Base-by-base conservation (phyloP, 129 eudicot genomes). In the Artemisia tridentata region DNA sequence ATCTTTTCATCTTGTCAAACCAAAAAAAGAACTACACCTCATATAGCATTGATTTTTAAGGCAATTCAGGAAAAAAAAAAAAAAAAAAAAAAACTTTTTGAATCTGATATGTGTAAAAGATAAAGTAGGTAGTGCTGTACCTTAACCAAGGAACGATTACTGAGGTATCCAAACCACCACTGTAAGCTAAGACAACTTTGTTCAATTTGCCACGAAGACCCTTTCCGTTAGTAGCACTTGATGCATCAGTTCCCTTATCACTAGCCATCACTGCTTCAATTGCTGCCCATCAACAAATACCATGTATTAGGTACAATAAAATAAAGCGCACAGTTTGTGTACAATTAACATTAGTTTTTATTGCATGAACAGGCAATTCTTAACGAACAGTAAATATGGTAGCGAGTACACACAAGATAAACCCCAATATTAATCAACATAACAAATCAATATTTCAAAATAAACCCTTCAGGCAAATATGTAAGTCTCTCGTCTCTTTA, bases 121-220 rank as follows among this genome's bases (percentile, higher is more conserved):
- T 38, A 38, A 38, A 38, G 45, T 38, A 38, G 13, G 15, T 56
- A 55, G 23, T 13, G 64, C n/a, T n/a, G 51, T 79, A 92, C 96
- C 98, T 85, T 61, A 92, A 86, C 98, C 98, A 92, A 72, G 98
- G 98, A 58, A 92, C 98, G 80, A 92, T 92, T 29, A 92, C 98
- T 17, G 98, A 92, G n/a, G 98, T 92, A 82, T 92, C 98, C 75
- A 92, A 81, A 41, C 98, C 98, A 72, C 96, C 98, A 69, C 98
- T 92, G 48, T 92, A 92, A 29, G 98, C 96, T 31, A 92, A 80
- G 19, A 92, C 98, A 17, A 92, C 98, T 80, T 92, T 92, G 72
- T 89, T 87, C 88, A 92, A 78, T 76, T 89, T 89, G 54, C 88
- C 91, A 34, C 89, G 89, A 15, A 80, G 75, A 46, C 77, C 87